These are phyloP conservation scores for Hortiboletus campestris DNA, from an alignment of 768 basidiomycete genomes.

Conservation along the genomic window DNA sequence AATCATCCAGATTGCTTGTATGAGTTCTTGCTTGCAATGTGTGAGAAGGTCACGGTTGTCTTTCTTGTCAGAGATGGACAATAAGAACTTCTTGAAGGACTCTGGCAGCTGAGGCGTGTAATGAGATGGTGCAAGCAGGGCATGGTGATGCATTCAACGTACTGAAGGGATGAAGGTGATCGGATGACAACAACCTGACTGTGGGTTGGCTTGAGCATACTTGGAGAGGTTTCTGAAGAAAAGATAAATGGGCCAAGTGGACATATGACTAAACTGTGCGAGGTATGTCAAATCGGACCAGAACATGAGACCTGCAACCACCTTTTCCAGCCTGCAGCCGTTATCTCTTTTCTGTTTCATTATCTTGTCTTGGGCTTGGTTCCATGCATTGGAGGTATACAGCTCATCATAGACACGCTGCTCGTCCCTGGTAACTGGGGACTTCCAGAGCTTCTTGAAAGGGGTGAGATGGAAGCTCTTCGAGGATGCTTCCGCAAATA, in stretches of 20 bases:
- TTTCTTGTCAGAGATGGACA: not conserved
- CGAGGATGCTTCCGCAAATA: not conserved
- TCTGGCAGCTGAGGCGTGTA: constrained; percentile 1
- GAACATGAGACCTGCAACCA: not conserved
- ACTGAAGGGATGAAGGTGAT: constrained; percentile 14
- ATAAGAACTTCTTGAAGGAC: not conserved
- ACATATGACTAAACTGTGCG: constrained; percentile 8
- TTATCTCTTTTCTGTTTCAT: constrained; percentile 6
- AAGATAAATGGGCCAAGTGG: too few species aligned
- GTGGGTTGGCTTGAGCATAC: too few species aligned
- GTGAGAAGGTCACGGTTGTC: not conserved
- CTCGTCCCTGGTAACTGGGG: not conserved
- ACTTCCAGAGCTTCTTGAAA: not conserved
- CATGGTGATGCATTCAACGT: not conserved
- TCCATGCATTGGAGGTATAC: too few species aligned
- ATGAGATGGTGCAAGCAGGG: not conserved
- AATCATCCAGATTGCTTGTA: not conserved
- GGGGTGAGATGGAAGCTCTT: constrained; percentile 22
- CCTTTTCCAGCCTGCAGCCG: constrained; percentile 12
- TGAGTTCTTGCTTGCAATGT: not conserved
- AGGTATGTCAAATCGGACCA: constrained; percentile 8
- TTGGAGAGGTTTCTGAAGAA: too few species aligned
- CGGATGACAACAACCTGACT: too few species aligned
- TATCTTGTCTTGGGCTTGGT: constrained; percentile 13
- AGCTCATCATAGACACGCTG: too few species aligned